These are phyloP conservation scores for Dioscorea zingiberensis DNA, from an alignment of 106 monocot species.

Conservation along the genomic window DNA sequence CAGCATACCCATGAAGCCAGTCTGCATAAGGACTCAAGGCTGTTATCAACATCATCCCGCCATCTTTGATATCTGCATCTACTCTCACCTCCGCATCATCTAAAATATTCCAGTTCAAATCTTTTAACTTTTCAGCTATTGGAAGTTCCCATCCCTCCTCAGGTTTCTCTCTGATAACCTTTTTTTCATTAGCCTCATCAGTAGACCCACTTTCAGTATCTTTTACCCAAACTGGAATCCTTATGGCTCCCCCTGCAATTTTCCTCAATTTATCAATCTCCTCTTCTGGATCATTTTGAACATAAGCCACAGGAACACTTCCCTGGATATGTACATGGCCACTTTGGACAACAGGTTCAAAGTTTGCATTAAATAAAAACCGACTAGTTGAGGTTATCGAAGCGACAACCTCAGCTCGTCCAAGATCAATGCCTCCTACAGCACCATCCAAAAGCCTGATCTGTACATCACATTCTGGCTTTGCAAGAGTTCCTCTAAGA, in stretches of 20 bases:
- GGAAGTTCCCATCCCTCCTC: conserved; percentile 95
- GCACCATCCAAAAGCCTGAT: conserved; percentile 93
- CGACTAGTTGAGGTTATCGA: conserved; percentile 71
- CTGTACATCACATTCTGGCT: conserved; percentile 98
- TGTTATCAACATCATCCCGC: conserved; percentile 94
- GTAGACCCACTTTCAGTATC: conserved; percentile 44
- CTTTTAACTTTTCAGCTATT: conserved; percentile 87
- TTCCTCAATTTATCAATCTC: conserved; percentile 35
- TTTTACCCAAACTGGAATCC: conserved; percentile 59
- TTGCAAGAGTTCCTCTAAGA: conserved; percentile 78
- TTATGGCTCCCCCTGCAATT: conserved; percentile 35
- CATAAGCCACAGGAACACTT: conserved; percentile 81
- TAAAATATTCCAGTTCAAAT: conserved; percentile 82
- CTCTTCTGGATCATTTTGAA: conserved; percentile 45
- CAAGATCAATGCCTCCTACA: conserved; percentile 89
- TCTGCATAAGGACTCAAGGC: conserved; percentile 84
- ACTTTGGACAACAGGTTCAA: conserved; percentile 88
- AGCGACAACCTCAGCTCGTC: conserved; percentile 92
- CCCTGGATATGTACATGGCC: conserved; percentile 99
- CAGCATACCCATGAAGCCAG: conserved; percentile 98
- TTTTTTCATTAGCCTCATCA: conserved; percentile 60
- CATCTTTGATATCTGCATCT: conserved; percentile 97
- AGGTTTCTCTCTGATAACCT: conserved; percentile 62
- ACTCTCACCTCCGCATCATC: conserved; percentile 85
- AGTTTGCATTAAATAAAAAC: conserved; percentile 93